Evolutionary conservation across 1,284 basidiomycete genomes (phyloP).

Genomic region (Abortiporus biennis): DNA sequence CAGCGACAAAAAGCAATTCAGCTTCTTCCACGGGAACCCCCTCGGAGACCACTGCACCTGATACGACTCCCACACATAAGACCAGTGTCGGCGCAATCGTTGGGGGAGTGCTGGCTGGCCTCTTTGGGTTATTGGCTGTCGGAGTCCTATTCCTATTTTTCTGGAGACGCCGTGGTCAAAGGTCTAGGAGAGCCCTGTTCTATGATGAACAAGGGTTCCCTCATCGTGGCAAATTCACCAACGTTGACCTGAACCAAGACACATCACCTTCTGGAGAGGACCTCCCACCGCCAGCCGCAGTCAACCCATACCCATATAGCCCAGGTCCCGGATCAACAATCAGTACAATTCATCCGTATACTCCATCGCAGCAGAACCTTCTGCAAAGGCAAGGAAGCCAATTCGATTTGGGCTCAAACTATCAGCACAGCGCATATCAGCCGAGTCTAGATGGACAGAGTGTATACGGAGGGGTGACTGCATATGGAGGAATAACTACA

Average conservation of each 20-base stretch:
- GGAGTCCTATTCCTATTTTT: conserved; percentile 18
- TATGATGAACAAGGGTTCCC: too few relatives aligned
- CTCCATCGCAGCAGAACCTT: conserved; percentile 4
- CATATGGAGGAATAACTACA: conserved; percentile 2
- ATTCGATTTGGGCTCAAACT: too few relatives aligned
- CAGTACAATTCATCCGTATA: neutral
- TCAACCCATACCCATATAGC: conserved; percentile 14
- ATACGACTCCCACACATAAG: conserved; percentile 2
- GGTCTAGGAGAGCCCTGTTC: too few relatives aligned
- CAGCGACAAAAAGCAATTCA: neutral
- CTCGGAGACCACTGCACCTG: neutral
- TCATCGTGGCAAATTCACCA: conserved; percentile 9
- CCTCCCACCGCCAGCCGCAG: conserved; percentile 3
- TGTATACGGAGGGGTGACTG: conserved; percentile 6
- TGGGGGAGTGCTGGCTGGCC: conserved; percentile 7
- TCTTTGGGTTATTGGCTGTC: conserved; percentile 10
- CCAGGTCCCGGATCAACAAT: neutral
- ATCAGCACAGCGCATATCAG: too few relatives aligned
- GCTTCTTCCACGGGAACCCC: neutral
- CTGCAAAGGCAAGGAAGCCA: neutral
- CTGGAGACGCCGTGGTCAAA: too few relatives aligned
- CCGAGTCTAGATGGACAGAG: conserved; percentile 5
- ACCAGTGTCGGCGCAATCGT: conserved; percentile 12
- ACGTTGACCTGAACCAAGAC: conserved; percentile 11
- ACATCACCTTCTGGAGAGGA: conserved; percentile 10